Conservation (phyloP, 1,139 yeast genomes). For the Taphrina flavorubra region DNA sequence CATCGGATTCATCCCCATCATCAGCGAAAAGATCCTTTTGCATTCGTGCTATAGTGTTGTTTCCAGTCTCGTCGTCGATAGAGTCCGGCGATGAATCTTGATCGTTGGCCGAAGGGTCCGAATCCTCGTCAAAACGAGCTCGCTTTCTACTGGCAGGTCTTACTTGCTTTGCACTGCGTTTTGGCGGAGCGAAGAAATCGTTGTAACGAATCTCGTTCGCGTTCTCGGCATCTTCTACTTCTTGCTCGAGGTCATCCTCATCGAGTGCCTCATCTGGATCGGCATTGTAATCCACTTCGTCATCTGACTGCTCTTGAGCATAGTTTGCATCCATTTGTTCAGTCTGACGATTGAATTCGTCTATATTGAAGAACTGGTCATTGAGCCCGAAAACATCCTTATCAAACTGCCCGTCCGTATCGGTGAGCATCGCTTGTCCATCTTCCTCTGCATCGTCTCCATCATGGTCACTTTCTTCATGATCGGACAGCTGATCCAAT, state of each 20-base stretch:
- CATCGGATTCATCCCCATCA: constrained; percentile 53
- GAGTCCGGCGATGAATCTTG: constrained; percentile 57
- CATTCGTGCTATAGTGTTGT: constrained; percentile 61
- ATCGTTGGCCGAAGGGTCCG: constrained; percentile 47
- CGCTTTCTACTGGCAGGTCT: constrained; percentile 43
- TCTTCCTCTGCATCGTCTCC: constrained; percentile 44
- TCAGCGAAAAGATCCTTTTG: constrained; percentile 64
- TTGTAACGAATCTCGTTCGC: constrained; percentile 51
- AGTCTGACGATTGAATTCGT: constrained; percentile 81
- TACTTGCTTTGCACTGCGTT: constrained; percentile 43
- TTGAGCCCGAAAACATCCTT: constrained; percentile 72
- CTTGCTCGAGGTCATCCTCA: constrained; percentile 46
- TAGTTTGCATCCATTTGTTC: constrained; percentile 54
- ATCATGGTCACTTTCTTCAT: constrained; percentile 40
- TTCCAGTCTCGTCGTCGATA: constrained; percentile 55
- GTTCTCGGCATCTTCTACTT: constrained; percentile 45
- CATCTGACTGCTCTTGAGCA: constrained; percentile 39
- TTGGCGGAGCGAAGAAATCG: constrained; percentile 55
- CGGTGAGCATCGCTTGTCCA: constrained; percentile 42
- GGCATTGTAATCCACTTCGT: constrained; percentile 42
- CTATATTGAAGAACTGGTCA: constrained; percentile 84
- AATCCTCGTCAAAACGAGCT: constrained; percentile 47
- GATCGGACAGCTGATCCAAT: not conserved
- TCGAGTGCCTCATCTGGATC: constrained; percentile 43
- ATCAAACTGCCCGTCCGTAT: constrained; percentile 35